Evolutionary conservation across 805 yeast genomes (phyloP).

Genomic region (Kazachstania africana): DNA sequence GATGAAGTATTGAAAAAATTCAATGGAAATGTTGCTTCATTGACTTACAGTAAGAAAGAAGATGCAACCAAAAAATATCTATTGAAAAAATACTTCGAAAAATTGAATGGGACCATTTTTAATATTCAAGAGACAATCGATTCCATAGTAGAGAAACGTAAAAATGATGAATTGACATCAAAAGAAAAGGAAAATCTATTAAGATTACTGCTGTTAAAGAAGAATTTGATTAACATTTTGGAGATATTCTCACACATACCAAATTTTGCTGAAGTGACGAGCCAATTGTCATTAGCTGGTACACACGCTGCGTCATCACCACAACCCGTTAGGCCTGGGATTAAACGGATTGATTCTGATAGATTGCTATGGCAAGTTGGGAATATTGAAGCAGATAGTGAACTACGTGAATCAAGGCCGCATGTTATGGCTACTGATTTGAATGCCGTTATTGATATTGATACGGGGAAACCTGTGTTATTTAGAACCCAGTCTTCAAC

Average conservation of each 20-base stretch:
- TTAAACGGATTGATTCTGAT: slow-evolving; percentile 15
- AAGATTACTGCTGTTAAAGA: slow-evolving; percentile 56
- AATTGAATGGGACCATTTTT: slow-evolving; percentile 26
- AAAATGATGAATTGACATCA: slow-evolving; percentile 39
- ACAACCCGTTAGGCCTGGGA: slow-evolving; percentile 4
- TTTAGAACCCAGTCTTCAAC: slow-evolving; percentile 49
- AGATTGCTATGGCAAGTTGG: slow-evolving; percentile 5
- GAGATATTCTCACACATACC: slow-evolving; percentile 26
- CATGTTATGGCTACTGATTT: slow-evolving; percentile 66
- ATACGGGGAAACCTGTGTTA: slow-evolving; percentile 62
- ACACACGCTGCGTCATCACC: slow-evolving; percentile 3
- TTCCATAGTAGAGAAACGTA: slow-evolving; percentile 47
- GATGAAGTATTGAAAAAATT: slow-evolving; percentile 40
- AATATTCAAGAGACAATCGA: slow-evolving; percentile 40
- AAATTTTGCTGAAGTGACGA: slow-evolving; percentile 8
- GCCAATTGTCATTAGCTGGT: slow-evolving; percentile 1
- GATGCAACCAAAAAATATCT: slow-evolving; percentile 25
- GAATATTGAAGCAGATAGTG: slow-evolving; percentile 1
- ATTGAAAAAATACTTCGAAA: slow-evolving; percentile 30
- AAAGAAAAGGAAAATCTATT: slow-evolving; percentile 70
- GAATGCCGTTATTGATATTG: slow-evolving; percentile 46
- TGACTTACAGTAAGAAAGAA: neutral
- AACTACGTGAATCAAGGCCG: slow-evolving; percentile 31
- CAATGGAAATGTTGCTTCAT: slow-evolving; percentile 26
- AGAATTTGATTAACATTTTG: slow-evolving; percentile 48